Evolutionary conservation across 495 filamentous ascomycete genomes (phyloP).

Genomic region (Penicillium flavigenum): DNA sequence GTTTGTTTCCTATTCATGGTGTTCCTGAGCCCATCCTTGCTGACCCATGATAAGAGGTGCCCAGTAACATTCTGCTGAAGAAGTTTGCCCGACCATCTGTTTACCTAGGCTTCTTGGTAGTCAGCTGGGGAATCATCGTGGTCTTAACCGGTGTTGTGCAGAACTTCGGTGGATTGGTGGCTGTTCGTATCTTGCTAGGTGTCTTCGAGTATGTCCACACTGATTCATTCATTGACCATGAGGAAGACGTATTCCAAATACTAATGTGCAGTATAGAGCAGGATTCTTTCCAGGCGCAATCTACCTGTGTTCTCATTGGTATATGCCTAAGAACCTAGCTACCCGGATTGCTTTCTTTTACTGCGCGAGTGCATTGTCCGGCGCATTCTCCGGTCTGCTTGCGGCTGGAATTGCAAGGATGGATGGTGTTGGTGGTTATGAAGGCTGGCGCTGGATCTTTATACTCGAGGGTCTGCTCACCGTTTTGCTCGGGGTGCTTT

Average conservation of each 20-base stretch:
- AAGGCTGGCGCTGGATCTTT: conserved; percentile 75
- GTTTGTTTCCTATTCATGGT: conserved; percentile 30
- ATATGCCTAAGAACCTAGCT: conserved; percentile 39
- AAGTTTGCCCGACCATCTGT: conserved; percentile 31
- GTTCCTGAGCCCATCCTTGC: background rate
- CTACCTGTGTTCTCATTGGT: conserved; percentile 75
- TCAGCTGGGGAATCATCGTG: conserved; percentile 56
- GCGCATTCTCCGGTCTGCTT: conserved; percentile 66
- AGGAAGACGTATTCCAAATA: background rate
- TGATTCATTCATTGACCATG: no score
- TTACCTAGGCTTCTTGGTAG: conserved; percentile 55
- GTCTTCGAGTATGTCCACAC: conserved; percentile 51
- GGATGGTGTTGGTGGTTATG: conserved; percentile 58
- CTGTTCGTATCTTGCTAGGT: conserved; percentile 60
- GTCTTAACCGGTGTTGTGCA: conserved; percentile 40
- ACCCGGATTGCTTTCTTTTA: conserved; percentile 59
- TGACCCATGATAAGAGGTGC: conserved; percentile 52
- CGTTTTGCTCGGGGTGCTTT: conserved; percentile 54
- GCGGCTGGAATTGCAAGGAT: conserved; percentile 67
- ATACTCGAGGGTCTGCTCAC: conserved; percentile 60
- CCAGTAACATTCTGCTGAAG: conserved; percentile 56
- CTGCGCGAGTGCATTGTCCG: conserved; percentile 57
- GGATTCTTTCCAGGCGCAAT: conserved; percentile 70
- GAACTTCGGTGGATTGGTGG: conserved; percentile 60
- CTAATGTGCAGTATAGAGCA: conserved; percentile 13